Conservation (phyloP, 495 filamentous ascomycete genomes). For the Penicillium bialowiezense region DNA sequence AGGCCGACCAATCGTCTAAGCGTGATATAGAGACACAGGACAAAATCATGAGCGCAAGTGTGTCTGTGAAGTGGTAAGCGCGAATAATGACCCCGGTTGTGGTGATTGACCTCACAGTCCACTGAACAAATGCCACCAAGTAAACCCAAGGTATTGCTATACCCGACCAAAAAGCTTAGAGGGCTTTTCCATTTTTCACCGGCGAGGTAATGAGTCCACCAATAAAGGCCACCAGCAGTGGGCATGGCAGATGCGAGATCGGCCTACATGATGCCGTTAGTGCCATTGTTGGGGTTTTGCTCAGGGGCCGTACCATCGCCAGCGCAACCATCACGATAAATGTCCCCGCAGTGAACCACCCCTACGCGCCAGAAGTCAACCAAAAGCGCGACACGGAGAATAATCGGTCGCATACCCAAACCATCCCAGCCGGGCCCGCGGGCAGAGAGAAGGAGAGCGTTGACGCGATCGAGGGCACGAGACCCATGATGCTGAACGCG, state of each 20-base stretch:
- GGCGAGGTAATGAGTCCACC: conserved; percentile 70
- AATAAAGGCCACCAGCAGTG: conserved; percentile 65
- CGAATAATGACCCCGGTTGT: no score
- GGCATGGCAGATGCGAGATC: conserved; percentile 69
- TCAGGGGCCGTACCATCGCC: conserved; percentile 54
- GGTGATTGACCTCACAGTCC: conserved; percentile 40
- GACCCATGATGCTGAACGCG: conserved; percentile 69
- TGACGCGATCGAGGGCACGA: conserved; percentile 65
- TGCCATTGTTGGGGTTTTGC: no score
- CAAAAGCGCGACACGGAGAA: not conserved
- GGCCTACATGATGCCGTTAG: conserved; percentile 47
- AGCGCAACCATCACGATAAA: conserved; percentile 66
- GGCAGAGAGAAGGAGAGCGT: conserved; percentile 63
- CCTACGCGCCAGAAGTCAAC: conserved; percentile 13
- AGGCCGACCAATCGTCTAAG: conserved; percentile 59
- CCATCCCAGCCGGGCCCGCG: conserved; percentile 67
- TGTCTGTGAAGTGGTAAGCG: conserved; percentile 32
- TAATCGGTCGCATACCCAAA: conserved; percentile 47
- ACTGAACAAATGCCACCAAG: conserved; percentile 61
- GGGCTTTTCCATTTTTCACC: conserved; percentile 56
- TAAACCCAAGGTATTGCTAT: conserved; percentile 67
- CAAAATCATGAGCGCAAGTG: conserved; percentile 49
- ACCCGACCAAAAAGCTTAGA: conserved; percentile 65
- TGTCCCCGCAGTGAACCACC: conserved; percentile 63
- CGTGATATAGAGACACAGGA: conserved; percentile 57